phyloP scores from a whole-genome alignment of 2,329 filamentous ascomycete genomes.

The Tolypocladium cylindrosporum region DNA sequence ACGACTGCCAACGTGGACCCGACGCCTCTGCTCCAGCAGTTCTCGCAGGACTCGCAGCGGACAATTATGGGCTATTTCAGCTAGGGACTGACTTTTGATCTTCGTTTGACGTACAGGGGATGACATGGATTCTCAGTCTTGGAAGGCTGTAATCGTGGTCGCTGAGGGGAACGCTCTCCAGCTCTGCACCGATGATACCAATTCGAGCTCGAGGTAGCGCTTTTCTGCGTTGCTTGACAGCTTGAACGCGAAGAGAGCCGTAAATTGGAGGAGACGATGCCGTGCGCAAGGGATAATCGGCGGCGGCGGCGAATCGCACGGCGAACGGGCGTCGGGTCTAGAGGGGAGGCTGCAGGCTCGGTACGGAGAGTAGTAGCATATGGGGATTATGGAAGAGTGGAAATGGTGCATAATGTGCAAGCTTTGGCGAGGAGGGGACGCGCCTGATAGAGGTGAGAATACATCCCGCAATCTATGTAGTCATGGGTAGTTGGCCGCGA shows the following conservation, averaged over 20 bases:
- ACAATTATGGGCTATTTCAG: slow-evolving; percentile 71
- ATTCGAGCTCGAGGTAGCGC: background rate
- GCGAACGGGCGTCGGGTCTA: background rate
- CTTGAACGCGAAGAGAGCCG: background rate
- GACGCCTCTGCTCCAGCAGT: slow-evolving; percentile 61
- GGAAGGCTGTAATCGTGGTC: background rate
- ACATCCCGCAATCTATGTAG: background rate
- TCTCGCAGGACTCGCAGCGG: slow-evolving; percentile 72
- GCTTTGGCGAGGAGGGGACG: background rate
- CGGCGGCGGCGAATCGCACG: background rate
- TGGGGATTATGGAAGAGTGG: background rate
- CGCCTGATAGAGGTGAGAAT: background rate
- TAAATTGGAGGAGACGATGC: background rate
- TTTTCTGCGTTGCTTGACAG: background rate
- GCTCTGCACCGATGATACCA: background rate
- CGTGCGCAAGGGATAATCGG: background rate
- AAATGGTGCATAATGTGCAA: background rate
- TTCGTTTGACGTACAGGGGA: background rate
- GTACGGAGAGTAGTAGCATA: background rate
- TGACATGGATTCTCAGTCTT: background rate
- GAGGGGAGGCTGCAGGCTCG: background rate
- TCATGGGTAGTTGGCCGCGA: background rate
- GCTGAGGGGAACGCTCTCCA: background rate
- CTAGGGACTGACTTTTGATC: slow-evolving; percentile 24
- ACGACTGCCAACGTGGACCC: slow-evolving; percentile 65